phyloP scores from a whole-genome alignment of 345 rosid species.

The Laguncularia racemosa region DNA sequence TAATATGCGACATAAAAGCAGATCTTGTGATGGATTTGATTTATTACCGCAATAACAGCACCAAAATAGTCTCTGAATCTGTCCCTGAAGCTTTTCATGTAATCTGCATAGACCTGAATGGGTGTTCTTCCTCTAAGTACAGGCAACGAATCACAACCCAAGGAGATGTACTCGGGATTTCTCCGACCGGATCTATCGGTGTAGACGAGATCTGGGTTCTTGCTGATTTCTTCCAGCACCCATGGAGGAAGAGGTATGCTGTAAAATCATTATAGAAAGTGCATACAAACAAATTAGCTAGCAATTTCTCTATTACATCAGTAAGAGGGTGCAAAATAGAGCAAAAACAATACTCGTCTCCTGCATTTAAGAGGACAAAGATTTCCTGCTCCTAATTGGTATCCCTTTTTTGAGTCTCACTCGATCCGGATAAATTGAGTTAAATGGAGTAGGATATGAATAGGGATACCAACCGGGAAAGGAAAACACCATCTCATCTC shows the following conservation, averaged over 20 bases:
- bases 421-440: too few species aligned
- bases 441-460: not conserved
- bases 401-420: too few species aligned
- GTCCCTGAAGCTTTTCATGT: conserved; percentile 87
- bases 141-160: conserved; percentile 84
- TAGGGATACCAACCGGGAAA: not conserved
- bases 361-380: too few species aligned
- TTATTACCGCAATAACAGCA: conserved; percentile 66
- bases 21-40: too few species aligned
- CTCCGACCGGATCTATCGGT: conserved; percentile 87
- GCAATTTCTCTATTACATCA: too few species aligned
- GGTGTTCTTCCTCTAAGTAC: conserved; percentile 87
- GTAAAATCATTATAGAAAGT: conserved; percentile 1
- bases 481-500: not conserved
- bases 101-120: conserved; percentile 84
- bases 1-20: too few species aligned
- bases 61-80: conserved; percentile 65
- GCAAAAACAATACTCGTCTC: too few species aligned
- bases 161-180: conserved; percentile 81
- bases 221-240: conserved; percentile 92
- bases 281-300: too few species aligned
- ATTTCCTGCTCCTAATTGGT: not conserved
- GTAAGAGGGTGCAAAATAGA: too few species aligned
- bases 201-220: conserved; percentile 85
- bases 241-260: conserved; percentile 96